Evolutionary conservation across 1,284 basidiomycete genomes (phyloP), one percentile per base, ranked within the genome.

Genomic region (Thecaphora thlaspeos): DNA sequence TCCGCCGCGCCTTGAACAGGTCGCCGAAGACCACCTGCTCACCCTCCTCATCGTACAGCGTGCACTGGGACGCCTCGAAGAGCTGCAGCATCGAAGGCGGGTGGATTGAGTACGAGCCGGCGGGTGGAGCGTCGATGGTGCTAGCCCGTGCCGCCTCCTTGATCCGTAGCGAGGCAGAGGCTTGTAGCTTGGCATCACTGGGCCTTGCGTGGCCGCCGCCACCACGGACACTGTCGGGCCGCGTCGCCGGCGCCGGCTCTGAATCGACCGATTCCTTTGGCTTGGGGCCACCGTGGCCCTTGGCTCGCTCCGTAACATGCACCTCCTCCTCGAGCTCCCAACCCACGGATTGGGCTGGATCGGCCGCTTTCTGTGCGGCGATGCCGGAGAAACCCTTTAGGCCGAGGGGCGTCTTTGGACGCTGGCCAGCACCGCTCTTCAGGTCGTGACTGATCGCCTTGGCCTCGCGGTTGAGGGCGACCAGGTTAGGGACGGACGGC

Each of bases 1-100:
- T 88, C 73, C 82, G 83, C 70, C 83, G 82, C 11, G 81, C 79
- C 45, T 81, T 81, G 73, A 90, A 87, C 24, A 93, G 76, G 43
- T 88, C 84, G 2, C 88, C 87, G 62, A 93, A 92, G 23, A 80
- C 81, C 38, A 88, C 80, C 11, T 83, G 81, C 9, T 84, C 67
- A 17, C 89, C 90, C 28, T 84, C 83, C 70, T 88, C 85, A 46
- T 84, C 83, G 43, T 87, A 81, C 46, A 92, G 82, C 22, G 82
- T 79, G 44, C 87, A 81, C 19, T 84, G 80, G 2, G 85, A 83
- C 4, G 87, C 89, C 24, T 82, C 81, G 15, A 82, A 80, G 40
- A 91, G 80, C 70, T 65, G 69, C 39, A 63, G 57, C 65, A 68
- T 63, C 23, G 69, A 62, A 8, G 69, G 69, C 2, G 66, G 66